Evolutionary conservation across 2,329 filamentous ascomycete genomes (phyloP), one percentile per base, ranked within the genome.

Genomic region (Pleurostoma richardsiae): DNA sequence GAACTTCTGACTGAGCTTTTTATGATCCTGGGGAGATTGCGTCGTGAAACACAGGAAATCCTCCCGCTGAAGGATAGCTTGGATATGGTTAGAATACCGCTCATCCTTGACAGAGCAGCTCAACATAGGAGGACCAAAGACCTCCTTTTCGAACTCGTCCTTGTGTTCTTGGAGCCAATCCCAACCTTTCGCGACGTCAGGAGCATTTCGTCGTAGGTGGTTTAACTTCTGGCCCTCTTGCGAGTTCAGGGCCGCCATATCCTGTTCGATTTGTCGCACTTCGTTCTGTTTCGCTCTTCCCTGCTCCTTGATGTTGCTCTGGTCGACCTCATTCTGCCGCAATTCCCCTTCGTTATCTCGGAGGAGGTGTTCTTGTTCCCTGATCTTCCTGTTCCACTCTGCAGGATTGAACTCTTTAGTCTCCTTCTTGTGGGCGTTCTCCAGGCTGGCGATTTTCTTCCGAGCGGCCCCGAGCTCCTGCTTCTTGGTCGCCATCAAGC

Each of bases 81-180:
- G 79, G 10, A 83, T 64, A 29, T 76, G 70, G 48, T 79, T 66
- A 0, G 76, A 74, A 61, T 87, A 89, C 45, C 71, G 76, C 33
- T 82, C 74, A 55, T 95, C 81, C 54, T 85, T 90, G 45, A 96
- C 71, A 0, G 86, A 87, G 65, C 90, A 96, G 48, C 79, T 85
- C 30, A 96, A 71, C 58, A 94, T 80, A 0, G 91, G 83, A 5
- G 91, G 91, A 0, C 88, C 90, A 59, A 86, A 90, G 4, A 96
- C 83, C 48, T 86, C 77, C 53, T 86, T 82, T 58, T 87, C 79
- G 53, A 96, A 94, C 42, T 77, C 65, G 46, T 76, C 61, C 49
- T 76, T 77, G 60, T 99, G 82, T 3, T 81, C 64, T 59, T 88
- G 78, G 44, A 97, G 76, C 91, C 92, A 99, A 39, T 83, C 74